Base-by-base conservation (phyloP, 2,329 filamentous ascomycete genomes). In the Hortaea sp. region DNA sequence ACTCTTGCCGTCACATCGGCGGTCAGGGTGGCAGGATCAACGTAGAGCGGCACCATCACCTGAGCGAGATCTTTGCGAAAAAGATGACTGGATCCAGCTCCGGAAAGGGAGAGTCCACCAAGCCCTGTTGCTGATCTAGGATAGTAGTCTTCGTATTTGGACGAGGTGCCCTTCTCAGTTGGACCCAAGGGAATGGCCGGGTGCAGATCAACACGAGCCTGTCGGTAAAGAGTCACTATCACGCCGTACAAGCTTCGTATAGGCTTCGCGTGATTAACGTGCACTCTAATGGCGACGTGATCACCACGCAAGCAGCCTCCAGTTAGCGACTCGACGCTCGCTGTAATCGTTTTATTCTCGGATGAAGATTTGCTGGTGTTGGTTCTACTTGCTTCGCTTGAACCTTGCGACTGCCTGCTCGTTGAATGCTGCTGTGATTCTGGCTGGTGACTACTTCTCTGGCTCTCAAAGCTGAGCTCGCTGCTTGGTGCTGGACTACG, bases 61-160 rank as follows among this genome's bases (percentile, higher is more conserved):
- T 98, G 92, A 4, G 86, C 84, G 3, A 98, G 71, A 63, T 98
- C 92, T 64, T 97, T 97, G 45, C 92, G 84, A 63, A 95, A 97
- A n/a, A 92, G 78, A 64, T 89, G 92, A 62, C 82, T 90, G 2
- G 88, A 89, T 34, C 87, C 84, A 5, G 85, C 85, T 1, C 88
- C 92, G 1, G 86, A 87, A 37, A 97, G 73, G 1, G 89, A 94
- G 29, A 97, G 71, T 0, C 89, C 89, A 11, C 85, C 86, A 6
- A 95, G 75, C 0, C 88, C 89, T 1, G 88, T 94, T 50, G 84
- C 81, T 2, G 88, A 95, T 57, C 83, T 86, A 4, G 89, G 88
- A 61, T 89, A 94, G 58, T 84, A 86, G 49, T 94, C 87, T 55
- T 90, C 85, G 57, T 84, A 86, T 49, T 88, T 81, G 11, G 79